phyloP scores from a whole-genome alignment of 2,329 filamentous ascomycete genomes.

The Pezicula carpinea region DNA sequence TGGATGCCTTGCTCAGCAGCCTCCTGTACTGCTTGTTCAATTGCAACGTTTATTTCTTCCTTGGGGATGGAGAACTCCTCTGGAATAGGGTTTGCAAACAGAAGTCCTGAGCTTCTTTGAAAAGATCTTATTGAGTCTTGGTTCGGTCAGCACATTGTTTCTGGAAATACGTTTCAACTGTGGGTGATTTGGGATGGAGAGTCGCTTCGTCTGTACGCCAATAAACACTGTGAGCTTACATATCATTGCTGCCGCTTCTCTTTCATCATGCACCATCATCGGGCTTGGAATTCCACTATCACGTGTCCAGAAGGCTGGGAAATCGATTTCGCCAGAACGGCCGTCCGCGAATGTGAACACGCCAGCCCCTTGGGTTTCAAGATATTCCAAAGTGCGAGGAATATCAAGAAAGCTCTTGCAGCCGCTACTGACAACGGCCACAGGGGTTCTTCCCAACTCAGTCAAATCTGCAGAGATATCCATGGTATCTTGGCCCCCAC shows the following conservation, averaged over 20 bases:
- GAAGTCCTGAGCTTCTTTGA: constrained; percentile 61
- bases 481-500: constrained; percentile 79
- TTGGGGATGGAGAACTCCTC: constrained; percentile 54
- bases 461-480: constrained; percentile 95
- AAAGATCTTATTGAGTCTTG: constrained; percentile 68
- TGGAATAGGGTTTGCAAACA: constrained; percentile 82
- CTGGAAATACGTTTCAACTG: too few species aligned
- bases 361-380: constrained; percentile 69
- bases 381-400: constrained; percentile 75
- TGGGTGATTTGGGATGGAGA: background rate
- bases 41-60: constrained; percentile 51
- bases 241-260: constrained; percentile 85
- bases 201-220: background rate
- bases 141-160: constrained; percentile 3
- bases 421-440: constrained; percentile 84
- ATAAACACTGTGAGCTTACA: constrained; percentile 36
- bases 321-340: constrained; percentile 66
- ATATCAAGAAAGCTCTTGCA: constrained; percentile 97
- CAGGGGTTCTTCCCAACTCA: constrained; percentile 82
- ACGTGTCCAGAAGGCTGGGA: constrained; percentile 88
- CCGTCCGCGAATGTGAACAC: constrained; percentile 90
- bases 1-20: constrained; percentile 48
- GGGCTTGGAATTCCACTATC: constrained; percentile 83
- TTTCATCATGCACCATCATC: constrained; percentile 66
- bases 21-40: constrained; percentile 49